A percentile compares a stretch with the other conserved stretches of the same genome.
These are phyloP conservation scores for Botrytis deweyae DNA, from an alignment of 2,329 filamentous ascomycete genomes.

Conservation along the genomic window DNA sequence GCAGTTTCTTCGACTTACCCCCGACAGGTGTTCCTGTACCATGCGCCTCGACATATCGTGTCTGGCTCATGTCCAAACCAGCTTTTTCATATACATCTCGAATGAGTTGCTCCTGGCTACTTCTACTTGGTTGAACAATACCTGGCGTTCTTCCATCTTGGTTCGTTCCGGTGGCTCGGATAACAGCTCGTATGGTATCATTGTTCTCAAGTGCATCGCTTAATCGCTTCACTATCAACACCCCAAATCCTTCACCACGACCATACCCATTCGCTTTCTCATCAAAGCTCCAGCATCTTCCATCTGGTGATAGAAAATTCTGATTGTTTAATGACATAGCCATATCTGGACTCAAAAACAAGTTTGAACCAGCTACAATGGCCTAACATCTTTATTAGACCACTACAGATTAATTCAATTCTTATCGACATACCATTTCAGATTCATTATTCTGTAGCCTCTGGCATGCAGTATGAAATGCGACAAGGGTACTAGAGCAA, in stretches of 20 bases:
- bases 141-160: constrained; percentile 51
- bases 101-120: constrained; percentile 48
- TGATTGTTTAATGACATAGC: constrained; percentile 47
- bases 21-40: constrained; percentile 41
- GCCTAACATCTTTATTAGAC: background rate
- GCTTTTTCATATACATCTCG: constrained; percentile 45
- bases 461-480: constrained; percentile 28
- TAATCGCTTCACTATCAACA: constrained; percentile 58
- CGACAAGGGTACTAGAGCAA: constrained; percentile 45
- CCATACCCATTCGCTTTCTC: constrained; percentile 59
- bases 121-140: constrained; percentile 53
- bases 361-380: constrained; percentile 6
- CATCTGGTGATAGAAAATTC: constrained; percentile 30
- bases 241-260: constrained; percentile 59
- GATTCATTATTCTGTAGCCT: constrained; percentile 48
- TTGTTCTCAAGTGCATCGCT: constrained; percentile 50
- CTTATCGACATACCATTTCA: constrained; percentile 36
- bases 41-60: constrained; percentile 49
- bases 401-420: constrained; percentile 30
- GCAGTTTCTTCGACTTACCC: background rate
- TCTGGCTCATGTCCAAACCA: constrained; percentile 43
- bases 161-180: constrained; percentile 43
- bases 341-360: constrained; percentile 40
- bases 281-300: constrained; percentile 52
- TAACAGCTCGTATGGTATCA: background rate